A percentile compares a stretch with the other conserved stretches of the same genome.
Conservation (phyloP, 2,329 filamentous ascomycete species). For the Ascochyta viciae-villosae region DNA sequence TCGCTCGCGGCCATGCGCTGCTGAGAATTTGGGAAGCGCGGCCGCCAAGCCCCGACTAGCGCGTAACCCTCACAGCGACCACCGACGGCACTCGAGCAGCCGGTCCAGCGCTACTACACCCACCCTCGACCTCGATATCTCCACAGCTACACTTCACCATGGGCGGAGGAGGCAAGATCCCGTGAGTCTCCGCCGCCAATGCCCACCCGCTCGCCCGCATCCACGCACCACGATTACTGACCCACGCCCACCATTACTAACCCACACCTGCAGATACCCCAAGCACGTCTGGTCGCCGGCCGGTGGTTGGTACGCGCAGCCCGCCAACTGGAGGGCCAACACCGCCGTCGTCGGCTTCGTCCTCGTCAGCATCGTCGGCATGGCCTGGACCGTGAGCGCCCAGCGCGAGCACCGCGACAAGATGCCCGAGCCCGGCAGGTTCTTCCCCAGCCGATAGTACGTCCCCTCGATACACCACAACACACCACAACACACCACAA, state of each 20-base stretch:
- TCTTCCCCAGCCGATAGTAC: constrained; percentile 86
- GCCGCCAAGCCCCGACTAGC: constrained; percentile 11
- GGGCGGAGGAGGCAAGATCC: constrained; percentile 72
- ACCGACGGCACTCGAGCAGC: constrained; percentile 5
- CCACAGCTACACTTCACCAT: constrained; percentile 66
- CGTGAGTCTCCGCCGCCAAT: constrained; percentile 55
- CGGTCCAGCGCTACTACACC: background rate
- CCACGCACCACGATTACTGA: background rate
- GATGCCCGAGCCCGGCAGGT: constrained; percentile 78
- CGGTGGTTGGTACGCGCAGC: constrained; percentile 97
- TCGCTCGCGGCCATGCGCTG: background rate
- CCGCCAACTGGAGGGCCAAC: constrained; percentile 93
- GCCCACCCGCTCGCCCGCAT: constrained; percentile 2
- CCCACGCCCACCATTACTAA: too few species aligned
- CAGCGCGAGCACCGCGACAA: constrained; percentile 74
- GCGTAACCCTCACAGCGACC: constrained; percentile 1
- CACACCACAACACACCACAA: background rate
- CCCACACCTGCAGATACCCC: constrained; percentile 72
- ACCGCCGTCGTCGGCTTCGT: constrained; percentile 77
- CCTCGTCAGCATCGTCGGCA: constrained; percentile 71
- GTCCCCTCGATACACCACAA: constrained; percentile 45
- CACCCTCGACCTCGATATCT: constrained; percentile 9
- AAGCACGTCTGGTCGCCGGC: constrained; percentile 99
- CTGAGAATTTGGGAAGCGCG: constrained; percentile 17
- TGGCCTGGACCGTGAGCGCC: constrained; percentile 76